phyloP scores from a whole-genome alignment of 2,329 filamentous ascomycete species.

The Diaporthe sp. region DNA sequence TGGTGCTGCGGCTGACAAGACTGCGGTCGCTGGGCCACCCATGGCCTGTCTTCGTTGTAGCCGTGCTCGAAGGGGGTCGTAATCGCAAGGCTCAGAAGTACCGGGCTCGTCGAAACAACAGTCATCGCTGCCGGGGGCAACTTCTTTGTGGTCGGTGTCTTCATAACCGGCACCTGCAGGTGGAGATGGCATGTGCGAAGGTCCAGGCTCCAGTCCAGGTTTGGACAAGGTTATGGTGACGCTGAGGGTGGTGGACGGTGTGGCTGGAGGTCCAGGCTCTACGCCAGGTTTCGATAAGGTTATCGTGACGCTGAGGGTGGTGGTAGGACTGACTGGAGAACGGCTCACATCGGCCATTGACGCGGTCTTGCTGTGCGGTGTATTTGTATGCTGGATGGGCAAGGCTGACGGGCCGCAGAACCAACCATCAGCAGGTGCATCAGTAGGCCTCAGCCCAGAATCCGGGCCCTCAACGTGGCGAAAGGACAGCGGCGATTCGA shows the following conservation, averaged over 20 bases:
- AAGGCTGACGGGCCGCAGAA: conserved; percentile 27
- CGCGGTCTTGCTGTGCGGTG: neutral
- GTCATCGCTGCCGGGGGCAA: neutral
- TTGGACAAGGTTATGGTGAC: neutral
- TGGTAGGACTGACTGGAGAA: neutral
- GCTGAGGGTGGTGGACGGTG: neutral
- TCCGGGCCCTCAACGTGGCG: neutral
- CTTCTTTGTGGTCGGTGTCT: neutral
- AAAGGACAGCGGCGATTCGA: conserved; percentile 30
- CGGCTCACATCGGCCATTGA: neutral
- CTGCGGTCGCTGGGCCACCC: neutral
- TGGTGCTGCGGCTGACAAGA: neutral
- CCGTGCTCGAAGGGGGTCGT: neutral
- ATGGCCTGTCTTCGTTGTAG: neutral
- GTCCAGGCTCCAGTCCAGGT: neutral
- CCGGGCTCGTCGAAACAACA: conserved; percentile 1
- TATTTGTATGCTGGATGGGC: neutral
- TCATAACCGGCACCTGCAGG: neutral
- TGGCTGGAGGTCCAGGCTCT: neutral
- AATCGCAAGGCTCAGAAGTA: neutral
- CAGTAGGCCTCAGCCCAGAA: neutral
- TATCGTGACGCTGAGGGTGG: neutral
- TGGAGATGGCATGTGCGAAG: neutral
- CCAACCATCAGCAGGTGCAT: conserved; percentile 20
- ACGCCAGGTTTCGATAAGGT: neutral